Base-by-base conservation (phyloP, 805 yeast species). In the Phaffomyces opuntiae region DNA sequence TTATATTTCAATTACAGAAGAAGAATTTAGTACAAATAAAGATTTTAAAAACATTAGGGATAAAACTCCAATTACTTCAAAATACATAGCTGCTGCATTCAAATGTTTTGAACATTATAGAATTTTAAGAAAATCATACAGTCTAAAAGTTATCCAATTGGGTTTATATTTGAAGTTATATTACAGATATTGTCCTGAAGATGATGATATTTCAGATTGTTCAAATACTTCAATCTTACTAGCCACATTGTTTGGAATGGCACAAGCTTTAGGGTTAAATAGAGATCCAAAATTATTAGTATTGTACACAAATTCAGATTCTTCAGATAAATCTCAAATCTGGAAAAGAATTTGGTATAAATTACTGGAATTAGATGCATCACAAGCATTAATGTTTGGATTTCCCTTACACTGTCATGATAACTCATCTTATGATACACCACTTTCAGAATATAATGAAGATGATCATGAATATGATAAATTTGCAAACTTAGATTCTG, bases 131-230 rank as follows among this genome's bases (percentile, higher is more conserved):
- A 64, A 70, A 45, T 65, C 77, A 25, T 74, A 77, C 37, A 33
- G 51, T 29, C 51, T 80, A 39, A 65, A 72, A 3, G 68, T 80
- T 9, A 60, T 81, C 47, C 86, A 80, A 57, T 70, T 80, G 48
- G 70, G 77, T 14, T 49, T 78, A 33, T 64, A 72, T 47, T 61
- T 74, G 55, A 70, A 75, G 50, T 61, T 73, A 24, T 80, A 79
- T 59, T 75, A 64, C 50, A 67, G 61, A 32, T 65, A 60, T 43
- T 72, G 79, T 1, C 81, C 80, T 0, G 81, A 77, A 52, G 78
- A 75, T 55, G 83, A 82, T 36, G 81, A 77, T 54, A 70, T 74
- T 2, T 65, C 68, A 5, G 80, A 73, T 47, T 74, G 72, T 36
- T 75, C 76, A 8, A 78, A 72, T 43, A 61, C 75, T 0, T 73